Evolutionary conservation across 768 basidiomycete species (phyloP), one percentile per base, ranked within the genome.

Genomic region (Tricholoma flavovirens): DNA sequence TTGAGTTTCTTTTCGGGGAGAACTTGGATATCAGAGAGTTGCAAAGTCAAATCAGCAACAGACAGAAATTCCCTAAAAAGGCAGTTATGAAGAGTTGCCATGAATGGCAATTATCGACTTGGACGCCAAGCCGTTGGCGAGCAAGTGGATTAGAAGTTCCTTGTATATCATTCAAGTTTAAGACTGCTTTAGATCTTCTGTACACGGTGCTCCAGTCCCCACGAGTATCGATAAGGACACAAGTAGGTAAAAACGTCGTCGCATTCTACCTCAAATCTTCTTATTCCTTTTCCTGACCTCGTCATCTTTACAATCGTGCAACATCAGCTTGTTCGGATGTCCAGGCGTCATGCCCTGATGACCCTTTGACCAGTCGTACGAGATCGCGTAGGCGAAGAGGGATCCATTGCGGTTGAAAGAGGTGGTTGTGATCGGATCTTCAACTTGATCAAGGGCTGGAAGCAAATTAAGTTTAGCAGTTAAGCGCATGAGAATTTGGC

Each of bases 291-390:
- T 86, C 71, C 83, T 88, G 53, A 91, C 86, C 70, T 91, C 89
- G 14, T 90, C 90, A 48, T 90, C 88, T 69, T 89, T 90, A 75
- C 85, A 87, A 22, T 83, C 83, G 64, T 91, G 89, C 60, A 92
- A 65, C 82, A 88, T 86, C 60, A 92, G 69, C 69, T 92, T 90
- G 74, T 90, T 90, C 11, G 85, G 81, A 58, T 79, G 75, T 32
- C 75, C 75, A 8, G 77, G 74, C 10, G 86, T 86, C 78, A 87
- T 90, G 11, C 91, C 93, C 8, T 84, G 82, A 68, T 92, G 87
- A 4, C 93, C 90, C 67, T 92, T 92, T 17, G 86, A 88, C 93
- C 93, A 95, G 65, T 94, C 93, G 60, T 95, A 95, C 11, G 91
- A 91, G 22, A 95, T 71, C 0, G 91, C 87, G 62, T 96, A 96